A percentile compares a stretch with the other conserved stretches of the same genome.
Conservation (phyloP, 768 basidiomycete genomes). For the Artomyces pyxidatus region DNA sequence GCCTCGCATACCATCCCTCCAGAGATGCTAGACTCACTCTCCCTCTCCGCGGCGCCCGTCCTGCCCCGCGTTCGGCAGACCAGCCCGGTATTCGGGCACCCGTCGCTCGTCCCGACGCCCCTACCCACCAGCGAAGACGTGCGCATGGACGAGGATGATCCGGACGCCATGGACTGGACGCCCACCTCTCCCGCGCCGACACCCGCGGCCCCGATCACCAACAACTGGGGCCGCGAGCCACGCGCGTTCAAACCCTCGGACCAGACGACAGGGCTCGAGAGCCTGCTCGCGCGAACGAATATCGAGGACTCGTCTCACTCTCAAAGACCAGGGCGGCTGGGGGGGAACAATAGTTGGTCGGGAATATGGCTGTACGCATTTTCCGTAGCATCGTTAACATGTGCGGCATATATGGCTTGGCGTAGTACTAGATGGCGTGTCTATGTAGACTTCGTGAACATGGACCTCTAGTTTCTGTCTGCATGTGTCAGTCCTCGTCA, state of each 20-base stretch:
- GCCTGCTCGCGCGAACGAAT: conserved; percentile 11
- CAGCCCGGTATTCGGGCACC: conserved; percentile 60
- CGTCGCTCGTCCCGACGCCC: conserved; percentile 44
- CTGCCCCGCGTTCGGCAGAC: conserved; percentile 23
- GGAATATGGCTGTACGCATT: conserved; percentile 5
- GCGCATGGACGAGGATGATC: conserved; percentile 17
- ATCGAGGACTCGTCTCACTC: no score
- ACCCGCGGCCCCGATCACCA: not conserved
- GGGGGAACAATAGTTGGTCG: no score
- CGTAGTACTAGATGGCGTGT: not conserved
- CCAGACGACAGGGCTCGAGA: conserved; percentile 12
- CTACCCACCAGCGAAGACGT: conserved; percentile 15
- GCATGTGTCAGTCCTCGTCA: no score
- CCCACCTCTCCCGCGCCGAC: conserved; percentile 36
- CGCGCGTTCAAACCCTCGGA: not conserved
- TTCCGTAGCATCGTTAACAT: not conserved
- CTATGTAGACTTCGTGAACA: no score
- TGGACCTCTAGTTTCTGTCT: no score
- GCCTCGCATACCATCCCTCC: conserved; percentile 30
- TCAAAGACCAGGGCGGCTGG: no score
- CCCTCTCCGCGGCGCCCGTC: conserved; percentile 59
- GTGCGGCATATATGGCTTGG: not conserved
- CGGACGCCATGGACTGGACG: conserved; percentile 61
- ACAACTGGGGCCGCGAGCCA: not conserved
- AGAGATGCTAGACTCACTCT: conserved; percentile 53